Evolutionary conservation across 306 rosid species (phyloP).

Genomic region (Castanea sativa): DNA sequence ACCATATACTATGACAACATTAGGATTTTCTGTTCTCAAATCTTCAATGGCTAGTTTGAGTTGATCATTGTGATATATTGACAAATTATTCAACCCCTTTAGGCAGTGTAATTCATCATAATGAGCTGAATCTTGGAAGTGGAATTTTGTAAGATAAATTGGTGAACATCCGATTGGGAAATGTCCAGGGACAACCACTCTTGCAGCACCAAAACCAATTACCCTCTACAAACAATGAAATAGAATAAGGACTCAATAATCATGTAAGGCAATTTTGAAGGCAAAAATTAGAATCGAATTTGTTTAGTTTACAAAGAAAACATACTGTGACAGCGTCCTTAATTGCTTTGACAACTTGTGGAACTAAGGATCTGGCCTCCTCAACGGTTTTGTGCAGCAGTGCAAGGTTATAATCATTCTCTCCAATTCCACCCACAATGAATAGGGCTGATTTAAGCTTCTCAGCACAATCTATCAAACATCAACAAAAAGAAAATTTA

Average conservation of each 20-base stretch:
- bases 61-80: constrained; percentile 18
- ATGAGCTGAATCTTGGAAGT: background rate
- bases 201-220: constrained; percentile 11
- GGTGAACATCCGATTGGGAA: constrained; percentile 21
- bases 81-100: background rate
- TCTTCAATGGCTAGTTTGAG: constrained; percentile 6
- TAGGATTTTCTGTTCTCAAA: constrained; percentile 3
- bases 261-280: background rate
- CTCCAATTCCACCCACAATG: constrained; percentile 24
- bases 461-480: background rate
- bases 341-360: constrained; percentile 19
- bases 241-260: background rate
- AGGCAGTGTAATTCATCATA: constrained; percentile 11
- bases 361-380: constrained; percentile 6
- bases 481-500: background rate
- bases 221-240: background rate
- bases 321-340: constrained; percentile 3
- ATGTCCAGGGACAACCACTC: constrained; percentile 20
- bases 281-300: background rate
- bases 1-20: background rate
- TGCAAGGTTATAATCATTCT: constrained; percentile 13
- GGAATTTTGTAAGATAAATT: constrained; percentile 7
- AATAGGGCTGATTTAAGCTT: constrained; percentile 13
- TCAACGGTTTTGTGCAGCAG: background rate
- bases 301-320: background rate